A percentile compares a stretch with the other conserved stretches of the same genome.
These are phyloP conservation scores for Yamadazyma kitorensis DNA, from an alignment of 805 yeast species.

Conservation along the genomic window DNA sequence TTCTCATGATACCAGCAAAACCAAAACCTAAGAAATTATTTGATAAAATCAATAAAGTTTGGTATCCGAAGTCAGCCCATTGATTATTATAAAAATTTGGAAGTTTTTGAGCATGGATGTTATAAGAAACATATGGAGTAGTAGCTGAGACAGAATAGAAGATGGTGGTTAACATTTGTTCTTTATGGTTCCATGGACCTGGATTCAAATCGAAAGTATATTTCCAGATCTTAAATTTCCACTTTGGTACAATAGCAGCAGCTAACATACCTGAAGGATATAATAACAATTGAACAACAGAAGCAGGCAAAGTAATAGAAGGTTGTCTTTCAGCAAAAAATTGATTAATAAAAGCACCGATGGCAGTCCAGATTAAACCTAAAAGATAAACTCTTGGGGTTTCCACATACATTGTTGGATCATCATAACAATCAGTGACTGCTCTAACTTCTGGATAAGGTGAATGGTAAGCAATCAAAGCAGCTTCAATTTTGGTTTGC, in stretches of 20 bases:
- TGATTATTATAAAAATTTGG: slow-evolving; percentile 18
- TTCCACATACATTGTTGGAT: slow-evolving; percentile 46
- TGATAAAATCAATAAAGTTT: slow-evolving; percentile 22
- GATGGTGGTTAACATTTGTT: slow-evolving; percentile 61
- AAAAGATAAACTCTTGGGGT: slow-evolving; percentile 56
- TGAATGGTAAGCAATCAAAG: slow-evolving; percentile 41
- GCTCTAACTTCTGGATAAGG: slow-evolving; percentile 70
- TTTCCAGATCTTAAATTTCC: slow-evolving; percentile 20
- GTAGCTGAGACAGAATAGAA: slow-evolving; percentile 18
- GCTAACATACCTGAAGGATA: slow-evolving; percentile 42
- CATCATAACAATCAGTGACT: slow-evolving; percentile 58
- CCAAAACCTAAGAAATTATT: slow-evolving; percentile 30
- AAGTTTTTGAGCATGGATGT: slow-evolving; percentile 25
- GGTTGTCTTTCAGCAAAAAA: slow-evolving; percentile 58
- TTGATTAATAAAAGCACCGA: slow-evolving; percentile 55
- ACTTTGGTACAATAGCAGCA: slow-evolving; percentile 44
- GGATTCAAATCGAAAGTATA: slow-evolving; percentile 43
- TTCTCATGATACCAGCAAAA: slow-evolving; percentile 29
- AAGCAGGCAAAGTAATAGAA: slow-evolving; percentile 39
- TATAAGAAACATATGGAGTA: slow-evolving; percentile 28
- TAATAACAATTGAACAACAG: slow-evolving; percentile 46
- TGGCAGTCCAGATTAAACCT: slow-evolving; percentile 48
- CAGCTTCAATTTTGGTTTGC: slow-evolving; percentile 41
- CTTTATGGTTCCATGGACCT: slow-evolving; percentile 55
- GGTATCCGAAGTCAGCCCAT: slow-evolving; percentile 30